These are phyloP conservation scores for Didymella exigua DNA, from an alignment of 2,329 filamentous ascomycete genomes.

Conservation along the genomic window DNA sequence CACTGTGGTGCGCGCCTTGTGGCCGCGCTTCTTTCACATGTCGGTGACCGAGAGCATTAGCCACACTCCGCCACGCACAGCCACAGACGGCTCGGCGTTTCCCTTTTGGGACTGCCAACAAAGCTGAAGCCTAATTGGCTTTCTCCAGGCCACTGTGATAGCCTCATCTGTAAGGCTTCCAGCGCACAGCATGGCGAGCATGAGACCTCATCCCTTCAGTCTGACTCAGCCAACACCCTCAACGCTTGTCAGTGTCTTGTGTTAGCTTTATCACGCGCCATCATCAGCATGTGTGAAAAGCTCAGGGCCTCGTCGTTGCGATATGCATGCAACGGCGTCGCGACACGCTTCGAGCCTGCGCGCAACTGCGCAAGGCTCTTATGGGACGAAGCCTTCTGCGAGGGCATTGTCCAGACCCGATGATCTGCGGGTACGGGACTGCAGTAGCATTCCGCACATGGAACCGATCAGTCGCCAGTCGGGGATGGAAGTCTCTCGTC, in stretches of 20 bases:
- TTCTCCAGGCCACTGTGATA: neutral
- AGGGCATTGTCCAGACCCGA: constrained; percentile 10
- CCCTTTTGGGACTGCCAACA: constrained; percentile 4
- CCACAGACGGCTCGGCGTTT: neutral
- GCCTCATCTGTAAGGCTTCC: constrained; percentile 3
- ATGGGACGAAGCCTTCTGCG: constrained; percentile 2
- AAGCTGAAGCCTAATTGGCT: neutral
- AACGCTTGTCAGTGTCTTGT: constrained; percentile 8
- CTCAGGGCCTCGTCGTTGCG: constrained; percentile 3
- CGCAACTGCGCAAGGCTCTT: constrained; percentile 11
- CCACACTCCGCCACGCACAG: constrained; percentile 4
- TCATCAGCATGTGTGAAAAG: constrained; percentile 2
- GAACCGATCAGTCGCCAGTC: neutral
- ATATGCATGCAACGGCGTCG: constrained; percentile 7
- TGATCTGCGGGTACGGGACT: constrained; percentile 4
- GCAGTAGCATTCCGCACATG: constrained; percentile 1
- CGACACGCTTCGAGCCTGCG: constrained; percentile 10
- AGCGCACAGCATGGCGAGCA: constrained; percentile 2
- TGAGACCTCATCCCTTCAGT: constrained; percentile 4
- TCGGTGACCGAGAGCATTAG: constrained; percentile 8
- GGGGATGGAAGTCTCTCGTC: constrained; percentile 8
- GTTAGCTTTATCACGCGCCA: constrained; percentile 18
- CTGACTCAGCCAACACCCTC: constrained; percentile 6
- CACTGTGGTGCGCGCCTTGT: constrained; percentile 17
- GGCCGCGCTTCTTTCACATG: constrained; percentile 12